phyloP scores from a whole-genome alignment of 257 asterid genomes.

The Penstemon davidsonii region DNA sequence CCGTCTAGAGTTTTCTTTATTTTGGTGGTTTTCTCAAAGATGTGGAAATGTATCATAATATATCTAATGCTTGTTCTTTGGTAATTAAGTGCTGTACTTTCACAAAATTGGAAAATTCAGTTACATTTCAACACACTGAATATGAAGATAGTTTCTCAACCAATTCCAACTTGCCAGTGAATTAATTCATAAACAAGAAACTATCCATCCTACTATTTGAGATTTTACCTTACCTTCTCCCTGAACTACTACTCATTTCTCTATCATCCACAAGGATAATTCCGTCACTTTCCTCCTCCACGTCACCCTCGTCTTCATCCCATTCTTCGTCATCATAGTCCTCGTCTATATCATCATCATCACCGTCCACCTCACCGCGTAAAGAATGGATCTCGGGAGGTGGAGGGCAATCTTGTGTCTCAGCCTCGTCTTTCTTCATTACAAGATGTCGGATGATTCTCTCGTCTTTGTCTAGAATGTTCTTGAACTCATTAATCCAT shows the following conservation, averaged over 20 bases:
- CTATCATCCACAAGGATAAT: constrained; percentile 39
- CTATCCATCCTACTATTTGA: constrained; percentile 30
- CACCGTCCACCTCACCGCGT: constrained; percentile 46
- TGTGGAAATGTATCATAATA: too few relatives aligned
- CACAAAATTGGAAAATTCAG: too few relatives aligned
- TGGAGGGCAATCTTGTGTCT: constrained; percentile 85
- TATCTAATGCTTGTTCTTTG: too few relatives aligned
- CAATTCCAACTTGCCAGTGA: too few relatives aligned
- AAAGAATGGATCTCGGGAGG: constrained; percentile 72
- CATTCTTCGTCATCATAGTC: constrained; percentile 44
- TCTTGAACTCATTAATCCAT: constrained; percentile 89
- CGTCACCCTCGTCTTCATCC: constrained; percentile 29
- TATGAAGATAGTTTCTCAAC: too few relatives aligned
- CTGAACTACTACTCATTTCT: constrained; percentile 25
- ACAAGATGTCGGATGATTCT: constrained; percentile 93
- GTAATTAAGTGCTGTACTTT: too few relatives aligned
- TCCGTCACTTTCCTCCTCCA: constrained; percentile 39
- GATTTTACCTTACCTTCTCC: constrained; percentile 20
- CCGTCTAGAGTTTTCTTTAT: too few relatives aligned
- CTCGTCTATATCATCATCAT: constrained; percentile 39
- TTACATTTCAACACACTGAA: too few relatives aligned
- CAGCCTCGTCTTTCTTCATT: constrained; percentile 82
- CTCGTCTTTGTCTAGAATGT: constrained; percentile 82
- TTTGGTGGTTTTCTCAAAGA: too few relatives aligned
- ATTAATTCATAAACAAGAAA: neutral